Base-by-base conservation (phyloP, 1,139 yeast genomes). In the Candida glucosophila region DNA sequence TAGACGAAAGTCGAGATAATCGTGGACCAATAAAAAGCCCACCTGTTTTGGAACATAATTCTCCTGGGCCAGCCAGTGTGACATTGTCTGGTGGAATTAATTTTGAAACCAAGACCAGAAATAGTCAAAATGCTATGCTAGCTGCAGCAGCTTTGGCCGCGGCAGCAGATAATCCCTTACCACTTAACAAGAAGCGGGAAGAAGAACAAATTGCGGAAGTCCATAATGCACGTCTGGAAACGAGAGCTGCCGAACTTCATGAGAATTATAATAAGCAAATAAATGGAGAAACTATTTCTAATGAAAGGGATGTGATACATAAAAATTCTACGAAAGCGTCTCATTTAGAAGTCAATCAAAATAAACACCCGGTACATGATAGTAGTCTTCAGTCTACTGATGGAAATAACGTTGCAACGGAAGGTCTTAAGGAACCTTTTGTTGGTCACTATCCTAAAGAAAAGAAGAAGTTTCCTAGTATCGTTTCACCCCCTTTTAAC, bases 131-230 rank as follows among this genome's bases (percentile, higher is more conserved):
- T 40, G 80, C 78, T 2, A 61, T 64, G 32, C 73, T 75, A 14
- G 83, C 82, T 0, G 82, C 82, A 2, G 82, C 81, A 6, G 82
- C 82, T 0, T 55, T 75, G 26, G 81, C 82, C 1, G 81, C 77
- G 0, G 83, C 82, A 1, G 81, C 81, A 5, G 80, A 73, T 24
- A 64, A 69, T 5, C 82, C 82, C 1, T 42, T 76, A 19, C 80
- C 80, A 0, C 49, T 72, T 30, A 40, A 21, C 22, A 24, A 31
- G 27, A 28, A 30, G 19, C 24, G 17, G 8, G 32, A 30, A 22
- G 22, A 19, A n/a, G 24, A 30, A 23, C 24, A 23, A 15, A 16
- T 22, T 17, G 26, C 23, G 6, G 10, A 5, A 6, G n/a, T 6
- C 12, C 10, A 5, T 19, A n/a, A n/a, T n/a, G 12, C 10, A 6